Evolutionary conservation across 768 basidiomycete genomes (phyloP).

Genomic region (Agaricus subrufescens): DNA sequence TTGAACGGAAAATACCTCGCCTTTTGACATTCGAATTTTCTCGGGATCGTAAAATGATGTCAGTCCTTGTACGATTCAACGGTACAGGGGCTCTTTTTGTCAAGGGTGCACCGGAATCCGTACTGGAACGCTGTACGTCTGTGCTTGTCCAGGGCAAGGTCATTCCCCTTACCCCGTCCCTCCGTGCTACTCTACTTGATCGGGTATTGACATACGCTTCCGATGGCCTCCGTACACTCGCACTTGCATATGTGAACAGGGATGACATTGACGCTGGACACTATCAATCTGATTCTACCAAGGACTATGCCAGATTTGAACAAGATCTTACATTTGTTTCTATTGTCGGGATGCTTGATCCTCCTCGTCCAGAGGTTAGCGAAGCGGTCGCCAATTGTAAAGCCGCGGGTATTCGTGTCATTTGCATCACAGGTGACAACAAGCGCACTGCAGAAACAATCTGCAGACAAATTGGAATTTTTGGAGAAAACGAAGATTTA

Average conservation of each 20-base stretch:
- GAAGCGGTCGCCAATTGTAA: constrained; percentile 85
- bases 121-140: constrained; percentile 83
- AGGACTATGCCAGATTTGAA: constrained; percentile 89
- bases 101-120: constrained; percentile 95
- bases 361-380: constrained; percentile 90
- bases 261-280: constrained; percentile 73
- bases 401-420: constrained; percentile 90
- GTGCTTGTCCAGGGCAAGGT: constrained; percentile 61
- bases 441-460: constrained; percentile 98
- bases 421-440: constrained; percentile 98
- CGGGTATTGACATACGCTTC: constrained; percentile 71
- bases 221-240: constrained; percentile 85
- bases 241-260: constrained; percentile 81
- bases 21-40: constrained; percentile 97
- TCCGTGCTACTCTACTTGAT: constrained; percentile 58
- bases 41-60: constrained; percentile 99
- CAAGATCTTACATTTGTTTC: constrained; percentile 91
- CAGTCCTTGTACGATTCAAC: constrained; percentile 77
- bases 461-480: constrained; percentile 93
- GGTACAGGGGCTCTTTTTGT: constrained; percentile 77
- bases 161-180: constrained; percentile 57
- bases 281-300: constrained; percentile 74
- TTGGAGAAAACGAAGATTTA: constrained; percentile 79
- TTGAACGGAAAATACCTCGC: constrained; percentile 70
- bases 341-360: constrained; percentile 96